A percentile compares a stretch with the other conserved stretches of the same genome.
Evolutionary conservation across 2,329 filamentous ascomycete genomes (phyloP).

Genomic region (Chalaropsis thielavioides): DNA sequence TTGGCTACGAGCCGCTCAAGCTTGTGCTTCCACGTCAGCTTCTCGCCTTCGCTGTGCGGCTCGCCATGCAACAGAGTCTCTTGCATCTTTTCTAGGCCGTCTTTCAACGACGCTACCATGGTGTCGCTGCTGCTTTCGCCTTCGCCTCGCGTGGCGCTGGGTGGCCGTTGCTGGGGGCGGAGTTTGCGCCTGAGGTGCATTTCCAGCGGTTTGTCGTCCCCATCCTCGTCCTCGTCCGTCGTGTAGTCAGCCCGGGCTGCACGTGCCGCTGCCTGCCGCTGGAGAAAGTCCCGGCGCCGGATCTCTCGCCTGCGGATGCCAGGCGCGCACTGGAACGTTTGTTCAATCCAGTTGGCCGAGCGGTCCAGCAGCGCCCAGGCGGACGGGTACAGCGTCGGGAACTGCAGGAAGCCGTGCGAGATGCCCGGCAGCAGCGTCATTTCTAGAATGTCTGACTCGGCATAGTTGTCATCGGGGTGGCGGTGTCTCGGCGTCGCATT

Average conservation of each 20-base stretch:
- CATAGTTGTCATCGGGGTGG: constrained; percentile 28
- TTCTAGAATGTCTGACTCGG: constrained; percentile 38
- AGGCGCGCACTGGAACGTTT: constrained; percentile 41
- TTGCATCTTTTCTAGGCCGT: constrained; percentile 19
- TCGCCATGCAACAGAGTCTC: constrained; percentile 21
- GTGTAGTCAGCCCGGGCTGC: constrained; percentile 2
- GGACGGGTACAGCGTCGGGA: constrained; percentile 74
- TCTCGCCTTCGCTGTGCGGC: constrained; percentile 22
- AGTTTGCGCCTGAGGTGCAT: constrained; percentile 33
- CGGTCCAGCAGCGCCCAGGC: constrained; percentile 78
- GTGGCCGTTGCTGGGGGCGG: constrained; percentile 15
- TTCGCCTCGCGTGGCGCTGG: constrained; percentile 17
- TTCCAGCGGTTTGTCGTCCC: constrained; percentile 70
- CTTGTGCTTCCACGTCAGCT: constrained; percentile 22
- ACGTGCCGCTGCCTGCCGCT: constrained; percentile 4
- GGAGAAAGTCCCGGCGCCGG: not conserved
- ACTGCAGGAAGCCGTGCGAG: constrained; percentile 87
- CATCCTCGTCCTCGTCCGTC: constrained; percentile 23
- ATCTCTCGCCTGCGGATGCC: constrained; percentile 12
- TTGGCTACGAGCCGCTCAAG: constrained; percentile 20
- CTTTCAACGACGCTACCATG: constrained; percentile 18
- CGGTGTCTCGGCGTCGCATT: constrained; percentile 17
- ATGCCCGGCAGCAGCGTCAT: constrained; percentile 77
- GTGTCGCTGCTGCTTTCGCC: constrained; percentile 18
- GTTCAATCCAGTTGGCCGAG: constrained; percentile 66